Base-by-base conservation (phyloP, 441 rosid genomes). In the Adansonia madagascariensis region DNA sequence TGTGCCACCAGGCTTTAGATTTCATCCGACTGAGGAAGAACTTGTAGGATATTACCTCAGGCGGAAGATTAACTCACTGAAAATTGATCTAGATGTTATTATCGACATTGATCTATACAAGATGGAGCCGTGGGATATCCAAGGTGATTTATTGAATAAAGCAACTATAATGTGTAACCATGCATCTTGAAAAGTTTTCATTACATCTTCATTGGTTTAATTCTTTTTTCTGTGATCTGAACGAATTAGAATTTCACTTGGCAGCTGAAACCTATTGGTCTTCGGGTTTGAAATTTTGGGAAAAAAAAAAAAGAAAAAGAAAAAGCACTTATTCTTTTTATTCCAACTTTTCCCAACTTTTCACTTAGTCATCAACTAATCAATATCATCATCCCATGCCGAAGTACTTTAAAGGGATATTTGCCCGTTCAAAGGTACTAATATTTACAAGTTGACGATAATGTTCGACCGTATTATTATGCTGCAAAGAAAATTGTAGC, bases 81-180 rank as follows among this genome's bases (percentile, higher is more conserved):
- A 86, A 80, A 90, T 91, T 74, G 91, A 93, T 86, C 84, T 95
- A 65, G 91, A 92, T 81, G 96, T 91, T 73, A 92, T 94, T 57
- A 79, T 85, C 10, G 99, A 95, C 79, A 82, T 95, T 80, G 98
- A 95, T 89, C 97, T 95, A 78, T 93, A 93, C 87, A 95, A 91
- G 57, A 95, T 95, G 86, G 99, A 95, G 89, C 99, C 99, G 35
- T 95, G 99, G 99, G 99, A 93, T 83, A 93, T 95, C 56, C 90
- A 93, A 93, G 98, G 98, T 94, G 87, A 3, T 22, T 18, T 71
- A 24, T n/a, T 8, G 10, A 17, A 55, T 55, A 17, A 1, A 8
- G 17, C 67, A 64, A 63, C 3, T n/a, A 55, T 5, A n/a, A n/a
- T n/a, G n/a, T 44, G 0, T 44, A 53, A 1, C 31, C 31, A 27